phyloP scores from a whole-genome alignment of 148 eudicot genomes.

The Cornus controversa region DNA sequence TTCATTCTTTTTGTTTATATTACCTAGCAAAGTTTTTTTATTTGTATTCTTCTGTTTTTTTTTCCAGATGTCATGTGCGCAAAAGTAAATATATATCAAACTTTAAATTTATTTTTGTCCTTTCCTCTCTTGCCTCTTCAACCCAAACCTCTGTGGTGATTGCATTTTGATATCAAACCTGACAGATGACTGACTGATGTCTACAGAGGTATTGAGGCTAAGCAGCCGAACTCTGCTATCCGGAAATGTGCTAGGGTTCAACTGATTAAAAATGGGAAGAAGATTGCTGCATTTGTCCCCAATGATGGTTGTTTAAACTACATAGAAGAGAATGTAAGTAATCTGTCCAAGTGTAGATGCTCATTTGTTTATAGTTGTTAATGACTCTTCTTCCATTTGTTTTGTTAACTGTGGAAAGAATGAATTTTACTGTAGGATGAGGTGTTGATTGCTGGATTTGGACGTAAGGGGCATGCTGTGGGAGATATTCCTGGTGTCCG shows the following conservation, averaged over 20 bases:
- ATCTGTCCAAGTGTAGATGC: background rate
- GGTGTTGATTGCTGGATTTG: slow-evolving; percentile 58
- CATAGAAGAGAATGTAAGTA: slow-evolving; percentile 49
- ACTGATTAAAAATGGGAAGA: slow-evolving; percentile 51
- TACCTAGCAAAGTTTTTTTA: no score
- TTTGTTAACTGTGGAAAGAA: background rate
- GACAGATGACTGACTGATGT: background rate
- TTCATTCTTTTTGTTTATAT: no score
- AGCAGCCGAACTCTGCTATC: slow-evolving; percentile 54
- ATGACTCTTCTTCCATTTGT: background rate
- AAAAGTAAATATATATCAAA: no score
- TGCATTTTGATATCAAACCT: background rate
- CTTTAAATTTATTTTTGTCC: background rate
- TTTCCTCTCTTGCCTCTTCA: background rate
- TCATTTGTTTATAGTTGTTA: background rate
- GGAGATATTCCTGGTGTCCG: slow-evolving; percentile 62
- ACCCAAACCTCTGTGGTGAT: background rate
- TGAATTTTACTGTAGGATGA: slow-evolving; percentile 31
- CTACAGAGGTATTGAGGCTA: slow-evolving; percentile 49
- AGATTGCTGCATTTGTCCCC: slow-evolving; percentile 52
- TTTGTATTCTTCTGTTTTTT: no score
- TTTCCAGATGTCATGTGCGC: no score
- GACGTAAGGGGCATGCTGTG: slow-evolving; percentile 54
- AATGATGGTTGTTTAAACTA: slow-evolving; percentile 56
- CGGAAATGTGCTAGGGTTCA: slow-evolving; percentile 50